Conservation (phyloP, 2,329 filamentous ascomycete species). For the Colletotrichum incanum region DNA sequence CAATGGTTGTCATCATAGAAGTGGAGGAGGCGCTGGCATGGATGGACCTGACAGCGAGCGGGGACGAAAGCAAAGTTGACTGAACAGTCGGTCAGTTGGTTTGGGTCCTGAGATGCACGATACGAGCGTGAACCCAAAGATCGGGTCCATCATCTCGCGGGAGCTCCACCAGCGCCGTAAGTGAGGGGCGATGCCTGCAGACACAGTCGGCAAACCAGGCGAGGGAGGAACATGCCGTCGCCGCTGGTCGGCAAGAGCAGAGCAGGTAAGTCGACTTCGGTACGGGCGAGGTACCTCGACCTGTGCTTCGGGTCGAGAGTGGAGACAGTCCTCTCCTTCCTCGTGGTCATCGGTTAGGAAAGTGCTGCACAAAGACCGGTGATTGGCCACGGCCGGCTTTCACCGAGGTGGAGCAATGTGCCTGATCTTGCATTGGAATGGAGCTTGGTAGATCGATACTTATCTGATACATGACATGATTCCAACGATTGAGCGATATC, state of each 20-base stretch:
- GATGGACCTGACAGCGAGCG: conserved; percentile 13
- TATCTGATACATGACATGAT: conserved; percentile 2
- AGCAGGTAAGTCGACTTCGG: not conserved
- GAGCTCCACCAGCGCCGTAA: conserved; percentile 13
- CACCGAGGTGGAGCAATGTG: conserved; percentile 41
- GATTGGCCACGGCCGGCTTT: conserved; percentile 27
- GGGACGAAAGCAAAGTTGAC: not conserved
- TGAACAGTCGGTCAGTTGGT: conserved; percentile 29
- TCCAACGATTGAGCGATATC: not conserved
- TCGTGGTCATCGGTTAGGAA: conserved; percentile 19
- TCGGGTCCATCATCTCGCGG: conserved; percentile 20
- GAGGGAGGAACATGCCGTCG: conserved; percentile 13
- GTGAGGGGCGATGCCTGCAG: conserved; percentile 18
- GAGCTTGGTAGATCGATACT: conserved; percentile 5
- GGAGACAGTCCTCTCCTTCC: conserved; percentile 4
- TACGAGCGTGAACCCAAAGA: conserved; percentile 25
- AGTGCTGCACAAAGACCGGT: not conserved
- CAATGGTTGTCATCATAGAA: not conserved
- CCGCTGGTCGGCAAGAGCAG: not conserved
- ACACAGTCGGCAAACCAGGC: not conserved
- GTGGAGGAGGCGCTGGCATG: not conserved
- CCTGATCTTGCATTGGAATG: conserved; percentile 40
- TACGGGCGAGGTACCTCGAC: conserved; percentile 11
- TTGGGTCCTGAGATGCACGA: conserved; percentile 13
- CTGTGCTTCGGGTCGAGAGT: not conserved